Evolutionary conservation across 1,139 yeast species (phyloP), one percentile per base, ranked within the genome.

Genomic region (Protomyces inundatus): DNA sequence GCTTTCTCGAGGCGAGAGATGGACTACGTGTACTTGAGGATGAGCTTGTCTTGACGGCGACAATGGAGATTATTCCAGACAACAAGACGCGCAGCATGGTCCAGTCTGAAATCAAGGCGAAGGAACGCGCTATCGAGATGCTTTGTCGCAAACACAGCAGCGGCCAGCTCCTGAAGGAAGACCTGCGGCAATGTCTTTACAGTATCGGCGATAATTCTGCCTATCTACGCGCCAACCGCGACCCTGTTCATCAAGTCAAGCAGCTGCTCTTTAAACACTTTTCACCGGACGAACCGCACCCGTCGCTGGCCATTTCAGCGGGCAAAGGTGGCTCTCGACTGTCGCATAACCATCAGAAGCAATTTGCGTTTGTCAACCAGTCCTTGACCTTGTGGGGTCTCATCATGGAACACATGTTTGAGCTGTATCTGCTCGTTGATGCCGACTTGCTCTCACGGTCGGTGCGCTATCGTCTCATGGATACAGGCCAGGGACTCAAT

Each of bases 401-500:
- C 64, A 85, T 86, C 66, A 87, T 85, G 83, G 77, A 86, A 58
- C 89, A 86, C 68, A 84, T 86, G 86, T 83, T 86, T 68, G 82
- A 80, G 73, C 74, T 86, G 33, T 86, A 91, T 90, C 83, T 82
- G 55, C 79, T 84, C 54, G 89, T 90, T 0, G 93, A 86, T 70
- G 81, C 81, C 46, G 91, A 87, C 71, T 74, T 86, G 61, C 81
- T 84, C 68, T 81, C 84, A 1, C 75, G 74, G 12, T 71, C 75
- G 32, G 75, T 77, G 30, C 71, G 78, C n/a, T 86, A 87, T 71
- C 79, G 80, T 67, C 75, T 86, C 46, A 77, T 82, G n/a, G 86
- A 86, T 65, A 86, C 91, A 0, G 93, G 91, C 2, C 93, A 86
- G 73, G 93, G 93, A 32, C 77, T 87, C 34, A 85, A 86, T 72